Base-by-base conservation (phyloP, 2,329 filamentous ascomycete species). In the Tolypocladium guangdongense region DNA sequence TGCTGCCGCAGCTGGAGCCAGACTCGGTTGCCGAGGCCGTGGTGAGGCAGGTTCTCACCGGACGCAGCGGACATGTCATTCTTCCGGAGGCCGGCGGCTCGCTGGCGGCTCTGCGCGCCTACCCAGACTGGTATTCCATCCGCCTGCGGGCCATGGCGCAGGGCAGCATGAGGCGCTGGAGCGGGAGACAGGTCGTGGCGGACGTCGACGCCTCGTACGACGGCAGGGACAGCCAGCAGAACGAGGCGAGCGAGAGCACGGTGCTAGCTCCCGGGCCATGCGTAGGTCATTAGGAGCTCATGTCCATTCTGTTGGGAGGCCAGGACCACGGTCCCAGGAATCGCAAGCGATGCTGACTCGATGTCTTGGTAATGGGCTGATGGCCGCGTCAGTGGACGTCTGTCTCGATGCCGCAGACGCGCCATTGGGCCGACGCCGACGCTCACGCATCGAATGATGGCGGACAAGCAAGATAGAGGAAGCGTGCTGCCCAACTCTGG, bases 121-220 rank as follows among this genome's bases (percentile, higher is more conserved):
- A 81, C 59, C 84, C 86, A n/a, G 69, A 80, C 59, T 88, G 84
- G 84, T 74, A 82, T 62, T 74, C 83, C 67, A 72, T 78, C 59
- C 62, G 66, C 18, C n/a, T 80, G 54, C 69, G 83, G 57, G 71
- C 73, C 35, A 66, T 68, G 55, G 66, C 64, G 24, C 62, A 71
- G 57, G 62, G 57, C 22, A 68, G 69, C 54, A 78, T 78, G 75
- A 57, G 58, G 30, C 67, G 70, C 46, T 78, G 73, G 61, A 66
- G 58, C 24, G 76, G 75, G 5, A 65, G 73, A 43, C 75, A 78
- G 65, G 75, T 78, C 24, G 71, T 78, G 30, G 54, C 69, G 56
- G 74, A 78, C 55, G 62, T 75, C 46, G 67, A 71, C 35, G 66
- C 63, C 66, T 47, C 52, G 14, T 52, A 52, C 27, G 50, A 52